Conservation (phyloP, 768 basidiomycete species). For the Hortiboletus flavorubellus region DNA sequence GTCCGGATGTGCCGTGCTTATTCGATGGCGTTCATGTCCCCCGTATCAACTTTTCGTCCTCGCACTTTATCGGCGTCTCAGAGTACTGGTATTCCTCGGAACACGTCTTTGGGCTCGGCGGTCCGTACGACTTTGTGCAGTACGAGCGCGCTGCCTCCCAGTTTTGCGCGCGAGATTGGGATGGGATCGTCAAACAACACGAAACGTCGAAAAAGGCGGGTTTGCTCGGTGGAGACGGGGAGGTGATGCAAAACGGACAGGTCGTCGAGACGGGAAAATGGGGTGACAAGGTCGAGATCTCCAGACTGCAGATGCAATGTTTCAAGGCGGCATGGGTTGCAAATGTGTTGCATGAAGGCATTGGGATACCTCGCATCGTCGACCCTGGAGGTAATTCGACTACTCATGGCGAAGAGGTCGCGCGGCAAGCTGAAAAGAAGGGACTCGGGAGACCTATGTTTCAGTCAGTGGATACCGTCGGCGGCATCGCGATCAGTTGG, state of each 20-base stretch:
- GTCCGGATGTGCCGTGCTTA: constrained; percentile 80
- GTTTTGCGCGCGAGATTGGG: constrained; percentile 83
- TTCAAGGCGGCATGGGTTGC: constrained; percentile 99
- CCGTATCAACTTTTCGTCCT: constrained; percentile 88
- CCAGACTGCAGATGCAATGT: constrained; percentile 93
- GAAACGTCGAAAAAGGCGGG: constrained; percentile 46
- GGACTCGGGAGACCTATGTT: constrained; percentile 82
- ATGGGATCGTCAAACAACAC: constrained; percentile 67
- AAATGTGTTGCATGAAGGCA: constrained; percentile 93
- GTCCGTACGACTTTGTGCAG: constrained; percentile 93
- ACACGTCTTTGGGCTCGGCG: constrained; percentile 92
- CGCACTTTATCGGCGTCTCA: constrained; percentile 94
- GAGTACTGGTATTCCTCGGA: constrained; percentile 99
- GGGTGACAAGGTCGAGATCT: constrained; percentile 73
- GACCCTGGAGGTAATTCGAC: constrained; percentile 81
- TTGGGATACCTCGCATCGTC: constrained; percentile 88
- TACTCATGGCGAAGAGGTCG: constrained; percentile 66
- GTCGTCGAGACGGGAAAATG: constrained; percentile 65
- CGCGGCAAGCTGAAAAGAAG: constrained; percentile 73
- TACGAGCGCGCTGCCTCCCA: constrained; percentile 90
- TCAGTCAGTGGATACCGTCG: constrained; percentile 90
- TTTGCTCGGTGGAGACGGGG: constrained; percentile 57
- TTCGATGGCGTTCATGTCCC: constrained; percentile 96
- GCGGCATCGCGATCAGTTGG: constrained; percentile 94
- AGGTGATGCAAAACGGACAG: constrained; percentile 57